Conservation (phyloP, 164 flowering plant genomes). For the Santalum album region DNA sequence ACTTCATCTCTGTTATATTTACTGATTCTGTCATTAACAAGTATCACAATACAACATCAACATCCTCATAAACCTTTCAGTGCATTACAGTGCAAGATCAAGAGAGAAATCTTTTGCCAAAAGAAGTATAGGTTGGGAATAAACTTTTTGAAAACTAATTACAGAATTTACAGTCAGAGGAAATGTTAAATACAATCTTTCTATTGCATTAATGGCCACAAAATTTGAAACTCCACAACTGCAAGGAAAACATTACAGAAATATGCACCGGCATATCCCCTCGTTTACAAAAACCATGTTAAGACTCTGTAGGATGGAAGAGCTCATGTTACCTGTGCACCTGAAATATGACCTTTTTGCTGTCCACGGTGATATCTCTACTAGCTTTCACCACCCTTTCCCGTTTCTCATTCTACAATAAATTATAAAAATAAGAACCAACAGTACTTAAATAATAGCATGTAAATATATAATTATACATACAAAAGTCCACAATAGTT, state of each 20-base stretch:
- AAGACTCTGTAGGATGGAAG: not conserved
- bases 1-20: slow-evolving; percentile 81
- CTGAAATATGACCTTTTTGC: slow-evolving; percentile 7
- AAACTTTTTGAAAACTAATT: not conserved
- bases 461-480: too few species aligned
- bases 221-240: not conserved
- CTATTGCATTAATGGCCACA: not conserved
- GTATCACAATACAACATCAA: not conserved
- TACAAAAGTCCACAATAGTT: too few species aligned
- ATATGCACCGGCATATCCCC: too few species aligned
- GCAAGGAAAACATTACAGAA: not conserved
- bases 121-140: not conserved
- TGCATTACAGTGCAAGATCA: not conserved
- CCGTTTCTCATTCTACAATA: slow-evolving; percentile 3
- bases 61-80: not conserved
- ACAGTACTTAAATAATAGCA: too few species aligned
- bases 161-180: not conserved
- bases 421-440: not conserved
- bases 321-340: not conserved
- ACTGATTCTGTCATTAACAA: slow-evolving; percentile 43
- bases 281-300: too few species aligned
- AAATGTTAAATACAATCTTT: not conserved
- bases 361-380: slow-evolving; percentile 1
- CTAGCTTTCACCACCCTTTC: slow-evolving; percentile 5
- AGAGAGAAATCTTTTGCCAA: not conserved